Evolutionary conservation across 1,139 yeast species (phyloP).

Genomic region (Lodderomyces orthopsilosis): DNA sequence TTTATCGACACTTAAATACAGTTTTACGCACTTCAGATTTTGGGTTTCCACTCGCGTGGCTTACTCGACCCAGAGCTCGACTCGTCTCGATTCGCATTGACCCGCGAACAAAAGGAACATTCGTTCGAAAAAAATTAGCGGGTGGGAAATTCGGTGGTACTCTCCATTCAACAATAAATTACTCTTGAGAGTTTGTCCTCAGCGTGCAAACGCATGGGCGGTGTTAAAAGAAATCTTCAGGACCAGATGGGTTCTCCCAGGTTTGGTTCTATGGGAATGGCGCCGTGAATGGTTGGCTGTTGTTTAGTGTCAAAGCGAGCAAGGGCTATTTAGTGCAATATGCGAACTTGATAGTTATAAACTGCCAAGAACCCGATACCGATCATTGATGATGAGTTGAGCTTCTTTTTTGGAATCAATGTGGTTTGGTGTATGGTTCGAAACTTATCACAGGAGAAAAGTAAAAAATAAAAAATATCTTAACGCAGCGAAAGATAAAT

Average conservation of each 20-base stretch:
- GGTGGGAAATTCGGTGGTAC: slow-evolving; percentile 88
- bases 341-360: slow-evolving; percentile 47
- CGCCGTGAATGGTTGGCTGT: slow-evolving; percentile 68
- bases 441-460: slow-evolving; percentile 2
- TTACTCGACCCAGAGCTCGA: slow-evolving; percentile 31
- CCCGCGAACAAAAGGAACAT: slow-evolving; percentile 55
- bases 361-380: slow-evolving; percentile 69
- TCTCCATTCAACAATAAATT: slow-evolving; percentile 45
- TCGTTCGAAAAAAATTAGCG: slow-evolving; percentile 28
- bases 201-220: slow-evolving; percentile 73
- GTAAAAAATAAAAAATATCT: not conserved
- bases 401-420: slow-evolving; percentile 21
- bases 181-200: slow-evolving; percentile 62
- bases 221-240: slow-evolving; percentile 60
- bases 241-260: slow-evolving; percentile 1
- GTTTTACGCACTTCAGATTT: not conserved
- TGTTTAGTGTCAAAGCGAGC: slow-evolving; percentile 17
- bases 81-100: slow-evolving; percentile 62
- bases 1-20: not conserved
- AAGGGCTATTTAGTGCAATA: slow-evolving; percentile 68
- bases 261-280: slow-evolving; percentile 55
- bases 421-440: slow-evolving; percentile 11
- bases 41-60: slow-evolving; percentile 18
- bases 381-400: slow-evolving; percentile 59
- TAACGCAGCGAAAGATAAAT: too few species aligned